These are phyloP conservation scores for Escallonia rubra DNA, from an alignment of 129 eudicot species.

Conservation along the genomic window DNA sequence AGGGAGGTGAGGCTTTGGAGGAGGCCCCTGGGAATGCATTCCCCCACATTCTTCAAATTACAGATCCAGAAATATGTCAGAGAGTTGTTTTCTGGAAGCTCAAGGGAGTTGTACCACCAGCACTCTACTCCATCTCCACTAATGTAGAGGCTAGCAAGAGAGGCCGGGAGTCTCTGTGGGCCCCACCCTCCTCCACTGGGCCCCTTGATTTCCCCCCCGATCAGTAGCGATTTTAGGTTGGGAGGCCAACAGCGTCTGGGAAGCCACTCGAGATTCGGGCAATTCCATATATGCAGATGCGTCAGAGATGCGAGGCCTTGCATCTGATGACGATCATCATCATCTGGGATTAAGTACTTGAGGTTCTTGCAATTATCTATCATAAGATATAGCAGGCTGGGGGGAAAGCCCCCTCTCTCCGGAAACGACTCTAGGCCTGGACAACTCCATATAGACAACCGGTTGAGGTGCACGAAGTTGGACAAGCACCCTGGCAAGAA, in stretches of 20 bases:
- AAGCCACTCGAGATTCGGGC: conserved; percentile 11
- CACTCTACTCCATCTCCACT: background rate
- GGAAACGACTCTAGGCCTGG: no score
- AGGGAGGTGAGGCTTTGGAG: conserved; percentile 21
- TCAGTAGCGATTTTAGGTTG: background rate
- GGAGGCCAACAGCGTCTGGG: conserved; percentile 19
- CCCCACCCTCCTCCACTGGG: conserved; percentile 7
- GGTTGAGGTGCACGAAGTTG: no score
- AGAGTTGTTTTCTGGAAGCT: conserved; percentile 6
- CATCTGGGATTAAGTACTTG: background rate
- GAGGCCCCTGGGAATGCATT: background rate
- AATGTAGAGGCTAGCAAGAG: background rate
- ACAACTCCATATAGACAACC: no score
- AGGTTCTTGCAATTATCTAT: background rate
- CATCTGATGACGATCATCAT: background rate
- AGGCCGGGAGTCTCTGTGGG: conserved; percentile 10
- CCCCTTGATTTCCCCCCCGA: background rate
- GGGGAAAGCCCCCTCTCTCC: background rate
- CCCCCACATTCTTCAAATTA: background rate
- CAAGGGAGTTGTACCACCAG: no score
- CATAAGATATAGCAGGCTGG: background rate
- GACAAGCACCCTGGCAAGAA: background rate
- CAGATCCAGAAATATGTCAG: background rate
- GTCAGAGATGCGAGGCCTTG: background rate
- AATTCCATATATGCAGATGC: background rate